Conservation (phyloP, 805 yeast species). For the Candida pseudofarinosa region DNA sequence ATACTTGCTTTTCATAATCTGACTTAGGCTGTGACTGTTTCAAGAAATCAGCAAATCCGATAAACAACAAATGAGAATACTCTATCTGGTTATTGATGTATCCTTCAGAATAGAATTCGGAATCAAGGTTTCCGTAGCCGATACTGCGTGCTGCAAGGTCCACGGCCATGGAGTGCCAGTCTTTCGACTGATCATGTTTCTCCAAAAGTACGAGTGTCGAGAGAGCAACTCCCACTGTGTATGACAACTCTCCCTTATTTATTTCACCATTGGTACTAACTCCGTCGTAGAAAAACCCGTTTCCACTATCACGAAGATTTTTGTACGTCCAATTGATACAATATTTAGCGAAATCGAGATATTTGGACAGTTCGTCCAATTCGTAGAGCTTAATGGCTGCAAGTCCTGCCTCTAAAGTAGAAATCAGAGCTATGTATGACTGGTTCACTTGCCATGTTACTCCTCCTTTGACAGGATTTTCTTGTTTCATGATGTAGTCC, state of each 20-base stretch:
- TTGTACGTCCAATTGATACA: conserved; percentile 11
- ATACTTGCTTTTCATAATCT: conserved; percentile 14
- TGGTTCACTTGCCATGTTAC: conserved; percentile 15
- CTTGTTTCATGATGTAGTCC: conserved; percentile 70
- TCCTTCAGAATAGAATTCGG: conserved; percentile 15
- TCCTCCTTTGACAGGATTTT: conserved; percentile 53
- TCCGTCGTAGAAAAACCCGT: conserved; percentile 19
- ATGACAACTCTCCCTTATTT: conserved; percentile 14
- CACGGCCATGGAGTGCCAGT: conserved; percentile 9
- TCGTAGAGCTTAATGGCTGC: conserved; percentile 17
- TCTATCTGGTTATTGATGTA: conserved; percentile 13
- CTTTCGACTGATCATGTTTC: background rate
- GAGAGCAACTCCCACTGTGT: conserved; percentile 17
- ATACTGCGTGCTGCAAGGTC: conserved; percentile 11
- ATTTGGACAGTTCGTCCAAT: conserved; percentile 6
- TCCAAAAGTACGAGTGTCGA: conserved; percentile 14
- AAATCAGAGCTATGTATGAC: conserved; percentile 20
- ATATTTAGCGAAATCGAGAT: conserved; percentile 13
- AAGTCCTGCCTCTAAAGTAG: conserved; percentile 20
- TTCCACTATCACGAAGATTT: conserved; percentile 11
- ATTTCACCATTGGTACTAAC: conserved; percentile 9
- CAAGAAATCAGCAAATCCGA: conserved; percentile 14
- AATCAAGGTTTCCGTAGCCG: conserved; percentile 13
- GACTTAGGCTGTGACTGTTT: conserved; percentile 12
- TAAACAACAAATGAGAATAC: conserved; percentile 14